These are phyloP conservation scores for Fraxinus cuspidata DNA, from an alignment of 257 asterid genomes.

Conservation along the genomic window DNA sequence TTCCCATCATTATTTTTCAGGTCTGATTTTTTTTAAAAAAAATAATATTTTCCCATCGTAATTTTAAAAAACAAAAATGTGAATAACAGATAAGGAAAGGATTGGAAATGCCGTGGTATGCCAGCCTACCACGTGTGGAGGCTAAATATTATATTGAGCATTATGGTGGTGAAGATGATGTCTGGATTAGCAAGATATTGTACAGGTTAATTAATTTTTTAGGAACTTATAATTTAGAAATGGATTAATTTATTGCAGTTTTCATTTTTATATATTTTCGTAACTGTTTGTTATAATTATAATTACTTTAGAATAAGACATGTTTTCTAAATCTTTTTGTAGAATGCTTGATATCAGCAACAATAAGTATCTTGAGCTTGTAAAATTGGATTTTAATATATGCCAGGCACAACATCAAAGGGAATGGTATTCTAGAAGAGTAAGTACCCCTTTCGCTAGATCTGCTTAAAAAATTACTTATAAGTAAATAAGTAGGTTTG, in stretches of 20 bases:
- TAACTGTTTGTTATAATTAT: too few species aligned
- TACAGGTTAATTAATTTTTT: conserved; percentile 31
- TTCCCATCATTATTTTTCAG: not conserved
- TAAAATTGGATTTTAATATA: conserved; percentile 42
- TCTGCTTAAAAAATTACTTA: too few species aligned
- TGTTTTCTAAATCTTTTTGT: too few species aligned
- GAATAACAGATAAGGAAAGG: conserved; percentile 27
- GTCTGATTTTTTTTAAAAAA: too few species aligned
- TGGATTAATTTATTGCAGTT: too few species aligned
- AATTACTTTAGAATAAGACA: too few species aligned
- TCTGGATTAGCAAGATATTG: conserved; percentile 43
- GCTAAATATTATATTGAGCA: conserved; percentile 33
- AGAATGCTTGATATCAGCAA: conserved; percentile 53
- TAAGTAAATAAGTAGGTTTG: too few species aligned
- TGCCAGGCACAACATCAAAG: conserved; percentile 55
- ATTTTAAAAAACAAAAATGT: not conserved
- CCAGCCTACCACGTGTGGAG: conserved; percentile 44
- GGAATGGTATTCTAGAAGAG: conserved; percentile 47
- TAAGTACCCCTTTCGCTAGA: not conserved
- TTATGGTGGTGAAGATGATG: conserved; percentile 34
- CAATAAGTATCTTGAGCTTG: conserved; percentile 40
- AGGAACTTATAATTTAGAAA: too few species aligned
- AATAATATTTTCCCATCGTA: not conserved
- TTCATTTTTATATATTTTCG: too few species aligned
- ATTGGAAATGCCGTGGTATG: conserved; percentile 47